These are phyloP conservation scores for Cydonia oblonga DNA, from an alignment of 331 rosid species.

Conservation along the genomic window DNA sequence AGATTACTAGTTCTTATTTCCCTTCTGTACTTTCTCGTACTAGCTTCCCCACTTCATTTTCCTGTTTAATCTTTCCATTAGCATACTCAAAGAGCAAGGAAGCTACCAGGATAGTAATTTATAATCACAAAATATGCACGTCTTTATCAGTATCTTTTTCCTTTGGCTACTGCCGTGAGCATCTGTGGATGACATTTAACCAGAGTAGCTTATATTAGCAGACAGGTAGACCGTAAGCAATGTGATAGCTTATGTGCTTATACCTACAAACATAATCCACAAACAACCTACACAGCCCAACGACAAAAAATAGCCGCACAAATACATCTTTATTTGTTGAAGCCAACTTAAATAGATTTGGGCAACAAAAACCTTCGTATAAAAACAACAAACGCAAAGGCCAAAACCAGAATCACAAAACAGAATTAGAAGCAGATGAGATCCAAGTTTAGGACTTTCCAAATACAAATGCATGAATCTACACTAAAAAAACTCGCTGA, in stretches of 20 bases:
- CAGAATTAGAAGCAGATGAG: background rate
- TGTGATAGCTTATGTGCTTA: background rate
- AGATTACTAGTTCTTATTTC: background rate
- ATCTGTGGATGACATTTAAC: conserved; percentile 1
- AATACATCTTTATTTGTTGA: background rate
- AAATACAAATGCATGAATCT: background rate
- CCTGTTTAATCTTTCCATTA: conserved; percentile 10
- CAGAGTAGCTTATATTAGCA: conserved; percentile 6
- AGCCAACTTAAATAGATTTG: background rate
- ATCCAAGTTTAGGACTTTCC: background rate
- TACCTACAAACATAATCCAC: background rate
- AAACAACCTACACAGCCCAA: background rate
- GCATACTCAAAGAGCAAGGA: background rate
- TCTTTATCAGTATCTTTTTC: background rate
- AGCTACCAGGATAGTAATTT: background rate
- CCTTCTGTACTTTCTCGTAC: conserved; percentile 11
- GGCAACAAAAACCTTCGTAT: background rate
- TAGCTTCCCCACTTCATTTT: conserved; percentile 10
- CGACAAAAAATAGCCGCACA: background rate
- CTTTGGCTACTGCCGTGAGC: background rate
- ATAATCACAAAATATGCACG: background rate
- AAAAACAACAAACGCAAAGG: background rate
- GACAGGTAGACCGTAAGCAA: background rate
- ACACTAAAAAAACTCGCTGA: background rate
- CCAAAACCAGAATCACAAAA: background rate